A percentile compares a stretch with the other conserved stretches of the same genome.
These are phyloP conservation scores for Populus alba DNA, from an alignment of 345 rosid genomes.

Conservation along the genomic window DNA sequence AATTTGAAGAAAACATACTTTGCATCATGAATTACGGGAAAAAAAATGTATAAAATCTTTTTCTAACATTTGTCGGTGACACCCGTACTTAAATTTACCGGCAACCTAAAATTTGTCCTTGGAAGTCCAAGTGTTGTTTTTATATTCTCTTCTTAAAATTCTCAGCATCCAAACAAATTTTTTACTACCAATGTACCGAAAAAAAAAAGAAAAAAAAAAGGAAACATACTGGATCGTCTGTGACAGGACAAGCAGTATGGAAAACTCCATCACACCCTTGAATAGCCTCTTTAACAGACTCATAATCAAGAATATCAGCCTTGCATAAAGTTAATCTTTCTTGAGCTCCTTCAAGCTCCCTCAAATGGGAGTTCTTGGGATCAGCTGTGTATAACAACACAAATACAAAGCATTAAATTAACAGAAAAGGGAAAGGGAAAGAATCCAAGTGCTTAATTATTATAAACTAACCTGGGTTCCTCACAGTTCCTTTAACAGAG, in stretches of 20 bases:
- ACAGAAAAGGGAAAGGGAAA: background rate
- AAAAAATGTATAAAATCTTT: too few relatives aligned
- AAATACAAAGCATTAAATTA: background rate
- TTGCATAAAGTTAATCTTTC: conserved; percentile 72
- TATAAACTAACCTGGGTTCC: conserved; percentile 63
- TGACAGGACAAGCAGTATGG: conserved; percentile 94
- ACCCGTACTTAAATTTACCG: too few relatives aligned
- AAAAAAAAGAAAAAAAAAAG: background rate
- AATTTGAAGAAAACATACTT: too few relatives aligned
- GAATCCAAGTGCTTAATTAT: background rate
- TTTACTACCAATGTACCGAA: background rate
- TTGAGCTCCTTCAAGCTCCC: conserved; percentile 84
- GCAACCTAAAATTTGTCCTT: too few relatives aligned
- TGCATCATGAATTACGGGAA: too few relatives aligned
- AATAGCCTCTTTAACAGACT: conserved; percentile 61
- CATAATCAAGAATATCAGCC: conserved; percentile 81
- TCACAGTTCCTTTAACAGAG: conserved; percentile 73
- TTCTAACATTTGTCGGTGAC: too few relatives aligned
- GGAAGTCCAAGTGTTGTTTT: too few relatives aligned
- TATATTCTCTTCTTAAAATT: background rate
- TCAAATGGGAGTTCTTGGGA: conserved; percentile 78
- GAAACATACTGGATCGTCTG: conserved; percentile 83
- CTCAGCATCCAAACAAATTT: conserved; percentile 22
- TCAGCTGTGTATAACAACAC: conserved; percentile 40
- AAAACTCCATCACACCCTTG: conserved; percentile 89